Evolutionary conservation across 2,329 filamentous ascomycete genomes (phyloP).

Genomic region (Chaetomium sp.): DNA sequence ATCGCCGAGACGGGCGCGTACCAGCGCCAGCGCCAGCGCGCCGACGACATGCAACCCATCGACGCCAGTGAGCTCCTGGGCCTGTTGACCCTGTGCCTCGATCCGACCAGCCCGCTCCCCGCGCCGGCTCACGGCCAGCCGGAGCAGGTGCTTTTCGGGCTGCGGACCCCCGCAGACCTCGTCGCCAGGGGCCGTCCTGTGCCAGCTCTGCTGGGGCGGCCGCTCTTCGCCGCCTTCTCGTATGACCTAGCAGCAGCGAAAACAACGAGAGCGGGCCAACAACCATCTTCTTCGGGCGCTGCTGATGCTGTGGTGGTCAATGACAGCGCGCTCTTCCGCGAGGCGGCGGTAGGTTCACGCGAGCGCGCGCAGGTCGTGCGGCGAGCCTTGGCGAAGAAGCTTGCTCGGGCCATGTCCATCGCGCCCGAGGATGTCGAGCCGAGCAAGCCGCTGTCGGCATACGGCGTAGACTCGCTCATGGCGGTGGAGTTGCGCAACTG

Average conservation of each 20-base stretch:
- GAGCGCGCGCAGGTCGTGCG: neutral
- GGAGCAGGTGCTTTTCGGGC: constrained; percentile 3
- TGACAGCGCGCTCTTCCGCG: constrained; percentile 1
- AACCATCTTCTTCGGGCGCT: neutral
- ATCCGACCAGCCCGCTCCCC: neutral
- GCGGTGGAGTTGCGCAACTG: constrained; percentile 34
- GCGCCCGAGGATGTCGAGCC: constrained; percentile 13
- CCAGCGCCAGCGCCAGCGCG: neutral
- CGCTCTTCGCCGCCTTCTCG: neutral
- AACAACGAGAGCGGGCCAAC: too few species aligned
- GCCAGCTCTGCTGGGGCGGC: neutral
- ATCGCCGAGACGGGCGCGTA: constrained; percentile 10
- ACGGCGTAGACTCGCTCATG: constrained; percentile 28
- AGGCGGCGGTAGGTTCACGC: neutral
- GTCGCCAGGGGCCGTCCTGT: neutral
- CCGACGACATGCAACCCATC: neutral
- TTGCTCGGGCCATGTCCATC: constrained; percentile 7
- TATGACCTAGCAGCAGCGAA: neutral
- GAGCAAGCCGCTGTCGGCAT: constrained; percentile 10
- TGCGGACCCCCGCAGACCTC: neutral
- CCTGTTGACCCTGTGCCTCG: constrained; percentile 3
- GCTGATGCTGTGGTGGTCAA: neutral
- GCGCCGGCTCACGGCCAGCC: neutral
- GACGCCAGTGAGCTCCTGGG: constrained; percentile 1
- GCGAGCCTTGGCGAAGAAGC: constrained; percentile 5